Evolutionary conservation across 306 rosid genomes (phyloP), one percentile per base, ranked within the genome.

Genomic region (Luffa aegyptiaca): DNA sequence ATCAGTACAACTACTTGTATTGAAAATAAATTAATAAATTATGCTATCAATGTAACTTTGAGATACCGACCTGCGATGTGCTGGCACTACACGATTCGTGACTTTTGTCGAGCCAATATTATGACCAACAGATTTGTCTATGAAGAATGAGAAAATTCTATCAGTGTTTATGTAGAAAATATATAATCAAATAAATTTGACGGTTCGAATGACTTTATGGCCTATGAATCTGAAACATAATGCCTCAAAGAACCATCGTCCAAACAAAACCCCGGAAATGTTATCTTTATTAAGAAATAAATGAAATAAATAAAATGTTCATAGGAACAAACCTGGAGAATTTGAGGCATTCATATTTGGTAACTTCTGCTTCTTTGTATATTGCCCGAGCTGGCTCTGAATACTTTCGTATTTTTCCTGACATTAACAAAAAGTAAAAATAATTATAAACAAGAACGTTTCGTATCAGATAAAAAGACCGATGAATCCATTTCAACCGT

Each of bases 61-160:
- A 79, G 61, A 79, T 18, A 51, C 46, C 3, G 49, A 74, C 88
- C 97, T 86, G 63, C 94, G 96, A 84, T 80, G 68, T 53, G 85
- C 89, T 61, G 93, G 97, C 85, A 91, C 86, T 3, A 45, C 88
- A 58, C 93, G 96, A 45, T 85, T 90, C 83, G 82, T 78, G 76
- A 83, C 85, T 84, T 88, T 86, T 49, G 84, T 77, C 62, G 81
- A 53, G 63, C 80, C 85, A 51, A 81, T 18, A 79, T 85, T 84
- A 64, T 71, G 84, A 44, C 81, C 77, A 53, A 83, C 84, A 81
- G 81, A 86, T 82, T 91, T 91, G 21, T 81, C 96, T 86, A 26
- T 48, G 56, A 49, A 62, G 55, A 31, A 79, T 49, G 2, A 65
- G 31, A 62, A 63, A 79, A 8, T 42, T 39, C 56, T 6, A 14